Evolutionary conservation across 2,329 filamentous ascomycete genomes (phyloP).

Genomic region (Escovopsis sp.): DNA sequence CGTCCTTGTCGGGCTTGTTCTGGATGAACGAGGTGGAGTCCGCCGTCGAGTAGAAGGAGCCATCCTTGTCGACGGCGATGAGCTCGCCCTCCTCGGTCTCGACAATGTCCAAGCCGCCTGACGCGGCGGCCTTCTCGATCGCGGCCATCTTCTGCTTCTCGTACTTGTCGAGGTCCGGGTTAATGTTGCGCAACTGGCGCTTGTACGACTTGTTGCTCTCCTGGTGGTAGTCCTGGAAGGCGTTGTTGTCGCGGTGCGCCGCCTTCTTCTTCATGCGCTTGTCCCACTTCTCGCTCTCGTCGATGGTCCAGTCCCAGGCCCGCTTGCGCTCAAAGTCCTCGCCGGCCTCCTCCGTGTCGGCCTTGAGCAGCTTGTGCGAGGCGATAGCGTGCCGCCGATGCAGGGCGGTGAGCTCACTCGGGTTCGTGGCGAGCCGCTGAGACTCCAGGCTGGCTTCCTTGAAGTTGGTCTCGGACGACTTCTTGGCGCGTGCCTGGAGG

Average conservation of each 20-base stretch:
- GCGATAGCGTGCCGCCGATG: constrained; percentile 77
- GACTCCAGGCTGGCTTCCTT: constrained; percentile 75
- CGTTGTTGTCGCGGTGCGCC: constrained; percentile 66
- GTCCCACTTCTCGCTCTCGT: constrained; percentile 92
- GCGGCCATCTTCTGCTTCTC: constrained; percentile 73
- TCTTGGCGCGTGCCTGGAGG: constrained; percentile 66
- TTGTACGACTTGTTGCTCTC: constrained; percentile 92
- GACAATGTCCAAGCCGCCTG: constrained; percentile 78
- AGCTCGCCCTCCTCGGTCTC: constrained; percentile 93
- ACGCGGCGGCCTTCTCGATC: constrained; percentile 70
- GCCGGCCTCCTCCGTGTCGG: constrained; percentile 69
- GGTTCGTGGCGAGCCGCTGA: constrained; percentile 64
- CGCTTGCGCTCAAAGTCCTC: constrained; percentile 96
- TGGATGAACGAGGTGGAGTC: constrained; percentile 69
- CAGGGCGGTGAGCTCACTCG: constrained; percentile 61
- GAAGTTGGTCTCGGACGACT: constrained; percentile 58
- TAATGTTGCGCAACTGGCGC: constrained; percentile 65
- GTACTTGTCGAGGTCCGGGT: constrained; percentile 70
- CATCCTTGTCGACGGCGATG: constrained; percentile 83
- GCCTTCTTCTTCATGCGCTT: constrained; percentile 76
- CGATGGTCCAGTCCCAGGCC: constrained; percentile 96
- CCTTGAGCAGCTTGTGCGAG: constrained; percentile 83
- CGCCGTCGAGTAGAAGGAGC: constrained; percentile 78
- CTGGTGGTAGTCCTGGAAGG: constrained; percentile 77
- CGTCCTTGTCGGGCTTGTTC: constrained; percentile 75